These are phyloP conservation scores for Xylariomycetidae sp. DNA, from an alignment of 2,329 filamentous ascomycete genomes.

Conservation along the genomic window DNA sequence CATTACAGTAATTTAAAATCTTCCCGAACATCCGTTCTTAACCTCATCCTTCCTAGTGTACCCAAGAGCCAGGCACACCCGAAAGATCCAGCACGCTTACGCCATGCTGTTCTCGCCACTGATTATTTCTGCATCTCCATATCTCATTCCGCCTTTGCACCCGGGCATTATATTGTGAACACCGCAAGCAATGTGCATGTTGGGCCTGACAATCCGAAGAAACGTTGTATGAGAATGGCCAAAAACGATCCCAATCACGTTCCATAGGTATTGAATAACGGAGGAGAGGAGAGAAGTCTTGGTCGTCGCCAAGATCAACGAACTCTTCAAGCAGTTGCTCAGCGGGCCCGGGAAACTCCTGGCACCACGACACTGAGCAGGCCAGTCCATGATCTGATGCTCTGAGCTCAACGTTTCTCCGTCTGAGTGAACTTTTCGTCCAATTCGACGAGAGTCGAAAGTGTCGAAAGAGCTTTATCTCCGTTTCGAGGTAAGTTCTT, in stretches of 20 bases:
- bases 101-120: too few relatives aligned
- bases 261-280: background rate
- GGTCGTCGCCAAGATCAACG: background rate
- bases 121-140: too few relatives aligned
- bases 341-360: background rate
- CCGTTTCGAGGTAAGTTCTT: background rate
- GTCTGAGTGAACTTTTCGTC: background rate
- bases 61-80: too few relatives aligned
- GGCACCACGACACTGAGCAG: background rate
- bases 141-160: too few relatives aligned
- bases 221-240: background rate
- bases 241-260: background rate
- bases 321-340: background rate
- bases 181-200: background rate
- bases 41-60: too few relatives aligned
- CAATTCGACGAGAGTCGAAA: background rate
- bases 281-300: background rate
- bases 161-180: background rate
- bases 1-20: too few relatives aligned
- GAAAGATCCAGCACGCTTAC: too few relatives aligned
- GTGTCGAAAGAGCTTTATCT: background rate
- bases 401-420: background rate
- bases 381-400: background rate
- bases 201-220: background rate
- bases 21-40: too few relatives aligned